A percentile compares a stretch with the other conserved stretches of the same genome.
Conservation (phyloP, 148 eudicot genomes). For the Rhododendron ovatum region DNA sequence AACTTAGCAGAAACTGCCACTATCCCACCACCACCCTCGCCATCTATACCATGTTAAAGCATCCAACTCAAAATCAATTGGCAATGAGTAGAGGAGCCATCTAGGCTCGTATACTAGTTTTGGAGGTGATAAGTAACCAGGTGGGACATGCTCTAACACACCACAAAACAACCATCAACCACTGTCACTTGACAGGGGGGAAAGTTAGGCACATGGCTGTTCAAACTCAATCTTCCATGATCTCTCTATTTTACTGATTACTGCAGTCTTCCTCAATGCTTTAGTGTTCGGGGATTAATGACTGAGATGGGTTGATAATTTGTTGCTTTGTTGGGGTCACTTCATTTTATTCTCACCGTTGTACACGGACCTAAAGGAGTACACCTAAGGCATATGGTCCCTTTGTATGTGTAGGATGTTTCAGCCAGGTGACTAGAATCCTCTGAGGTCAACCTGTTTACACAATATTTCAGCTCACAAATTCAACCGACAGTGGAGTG, state of each 20-base stretch:
- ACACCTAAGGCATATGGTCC: background rate
- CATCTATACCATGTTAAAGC: background rate
- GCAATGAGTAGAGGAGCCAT: background rate
- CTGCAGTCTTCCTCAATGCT: background rate
- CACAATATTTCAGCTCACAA: background rate
- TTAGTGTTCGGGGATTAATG: background rate
- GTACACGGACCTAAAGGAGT: background rate
- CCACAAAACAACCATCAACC: background rate
- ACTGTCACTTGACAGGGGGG: background rate
- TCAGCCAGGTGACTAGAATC: background rate
- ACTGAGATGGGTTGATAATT: background rate
- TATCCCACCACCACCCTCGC: background rate
- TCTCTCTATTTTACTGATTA: background rate
- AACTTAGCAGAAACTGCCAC: background rate
- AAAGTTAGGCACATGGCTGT: background rate
- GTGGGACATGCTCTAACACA: background rate
- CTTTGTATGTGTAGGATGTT: background rate
- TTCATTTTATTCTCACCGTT: background rate
- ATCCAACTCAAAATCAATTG: background rate
- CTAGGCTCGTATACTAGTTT: background rate
- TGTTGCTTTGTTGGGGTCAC: background rate
- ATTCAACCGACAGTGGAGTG: background rate
- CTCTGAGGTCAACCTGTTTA: background rate
- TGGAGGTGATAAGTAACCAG: background rate
- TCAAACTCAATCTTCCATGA: background rate